A percentile compares a stretch with the other conserved stretches of the same genome.
Conservation (phyloP, 1,139 yeast species). For the Starmera stellimalicola region DNA sequence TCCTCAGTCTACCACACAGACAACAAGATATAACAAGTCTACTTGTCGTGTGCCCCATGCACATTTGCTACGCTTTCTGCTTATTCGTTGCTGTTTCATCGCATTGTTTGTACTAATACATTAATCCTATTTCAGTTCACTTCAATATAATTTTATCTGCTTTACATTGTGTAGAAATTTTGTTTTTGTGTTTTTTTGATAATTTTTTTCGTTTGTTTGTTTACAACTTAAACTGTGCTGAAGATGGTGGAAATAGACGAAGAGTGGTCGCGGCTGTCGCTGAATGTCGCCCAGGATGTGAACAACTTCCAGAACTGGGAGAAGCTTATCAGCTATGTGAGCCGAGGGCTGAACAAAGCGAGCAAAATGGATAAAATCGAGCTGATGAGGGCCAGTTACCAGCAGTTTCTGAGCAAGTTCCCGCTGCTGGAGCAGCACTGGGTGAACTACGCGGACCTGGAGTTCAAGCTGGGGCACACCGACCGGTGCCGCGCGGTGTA, state of each 20-base stretch:
- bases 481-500: constrained; percentile 41
- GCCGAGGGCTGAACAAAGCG: constrained; percentile 33
- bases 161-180: too few relatives aligned
- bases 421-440: constrained; percentile 76
- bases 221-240: neutral
- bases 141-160: too few relatives aligned
- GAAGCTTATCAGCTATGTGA: constrained; percentile 28
- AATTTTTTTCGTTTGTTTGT: neutral
- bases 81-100: too few relatives aligned
- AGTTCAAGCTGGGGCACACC: constrained; percentile 50
- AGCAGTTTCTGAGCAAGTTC: constrained; percentile 46
- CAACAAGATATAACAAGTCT: too few relatives aligned
- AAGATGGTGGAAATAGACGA: constrained; percentile 5
- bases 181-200: too few relatives aligned
- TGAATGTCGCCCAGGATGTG: constrained; percentile 29
- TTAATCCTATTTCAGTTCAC: too few relatives aligned
- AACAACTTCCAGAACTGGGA: constrained; percentile 44
- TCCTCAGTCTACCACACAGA: too few relatives aligned
- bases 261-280: constrained; percentile 13
- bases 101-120: too few relatives aligned
- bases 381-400: constrained; percentile 42
- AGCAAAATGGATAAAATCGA: constrained; percentile 32
- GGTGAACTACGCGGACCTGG: constrained; percentile 64
- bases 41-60: too few relatives aligned
- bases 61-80: too few relatives aligned